These are phyloP conservation scores for Microbotryum lychnidis-dioicae DNA, from an alignment of 1,284 basidiomycete genomes.

Conservation along the genomic window DNA sequence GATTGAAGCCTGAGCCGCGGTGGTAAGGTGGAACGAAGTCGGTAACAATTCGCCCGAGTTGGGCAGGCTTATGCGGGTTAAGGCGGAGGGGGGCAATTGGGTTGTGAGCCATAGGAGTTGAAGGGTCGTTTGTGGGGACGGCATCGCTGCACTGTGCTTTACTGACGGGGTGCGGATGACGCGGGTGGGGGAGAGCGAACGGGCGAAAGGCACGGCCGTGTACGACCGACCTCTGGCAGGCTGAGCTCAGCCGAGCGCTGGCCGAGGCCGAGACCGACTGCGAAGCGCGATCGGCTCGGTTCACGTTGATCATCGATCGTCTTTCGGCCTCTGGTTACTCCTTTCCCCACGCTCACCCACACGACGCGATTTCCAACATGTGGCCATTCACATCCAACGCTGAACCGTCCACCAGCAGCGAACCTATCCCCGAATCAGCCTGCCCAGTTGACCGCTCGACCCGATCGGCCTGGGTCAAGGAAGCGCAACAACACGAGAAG, in stretches of 20 bases:
- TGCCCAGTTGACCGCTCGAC: slow-evolving; percentile 41
- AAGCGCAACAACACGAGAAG: slow-evolving; percentile 20
- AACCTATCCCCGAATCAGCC: slow-evolving; percentile 2
- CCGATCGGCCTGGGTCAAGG: slow-evolving; percentile 41
- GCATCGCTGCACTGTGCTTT: too few relatives aligned
- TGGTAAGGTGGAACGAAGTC: slow-evolving; percentile 50
- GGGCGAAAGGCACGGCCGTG: too few relatives aligned
- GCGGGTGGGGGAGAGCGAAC: too few relatives aligned
- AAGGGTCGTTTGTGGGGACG: too few relatives aligned
- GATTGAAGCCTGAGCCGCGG: slow-evolving; percentile 45
- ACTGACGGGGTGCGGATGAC: too few relatives aligned
- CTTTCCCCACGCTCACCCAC: not conserved
- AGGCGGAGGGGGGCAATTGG: too few relatives aligned
- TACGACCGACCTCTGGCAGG: too few relatives aligned
- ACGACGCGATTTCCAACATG: slow-evolving; percentile 4
- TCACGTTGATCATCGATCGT: not conserved
- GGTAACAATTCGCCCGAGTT: slow-evolving; percentile 35
- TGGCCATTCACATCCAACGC: slow-evolving; percentile 8
- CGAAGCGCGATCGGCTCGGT: not conserved
- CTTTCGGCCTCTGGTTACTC: not conserved
- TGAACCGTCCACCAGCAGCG: not conserved
- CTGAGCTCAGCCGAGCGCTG: too few relatives aligned
- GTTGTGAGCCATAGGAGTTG: too few relatives aligned
- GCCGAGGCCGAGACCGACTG: too few relatives aligned
- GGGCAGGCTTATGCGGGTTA: too few relatives aligned